Percentiles rank a stretch among this genome's conserved stretches.
Conservation (phyloP, 208 protist genomes). For the Acanthamoeba healyi region DNA sequence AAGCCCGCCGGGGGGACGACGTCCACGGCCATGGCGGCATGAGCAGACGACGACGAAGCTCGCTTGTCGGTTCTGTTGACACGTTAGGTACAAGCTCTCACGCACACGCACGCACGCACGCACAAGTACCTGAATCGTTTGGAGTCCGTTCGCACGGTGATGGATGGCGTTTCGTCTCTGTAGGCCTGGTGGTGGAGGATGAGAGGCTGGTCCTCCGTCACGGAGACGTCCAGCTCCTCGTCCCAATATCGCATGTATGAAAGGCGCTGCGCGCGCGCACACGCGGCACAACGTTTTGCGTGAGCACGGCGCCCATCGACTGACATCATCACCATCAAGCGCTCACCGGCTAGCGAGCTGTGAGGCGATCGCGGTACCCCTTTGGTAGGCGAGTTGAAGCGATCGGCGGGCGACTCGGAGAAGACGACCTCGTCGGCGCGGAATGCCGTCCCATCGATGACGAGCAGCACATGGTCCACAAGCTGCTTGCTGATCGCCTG, state of each 20-base stretch:
- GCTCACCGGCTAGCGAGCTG: not conserved
- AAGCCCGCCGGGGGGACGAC: not conserved
- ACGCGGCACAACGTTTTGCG: no score
- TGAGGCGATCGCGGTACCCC: not conserved
- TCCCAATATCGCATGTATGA: not conserved
- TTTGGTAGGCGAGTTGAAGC: slow-evolving; percentile 8
- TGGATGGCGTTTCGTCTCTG: not conserved
- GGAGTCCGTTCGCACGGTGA: not conserved
- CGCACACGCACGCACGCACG: not conserved
- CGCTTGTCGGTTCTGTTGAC: not conserved
- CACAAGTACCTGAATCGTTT: not conserved
- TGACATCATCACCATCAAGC: no score
- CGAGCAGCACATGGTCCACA: not conserved
- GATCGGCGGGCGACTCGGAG: not conserved
- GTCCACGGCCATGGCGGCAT: not conserved
- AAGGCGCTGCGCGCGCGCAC: not conserved
- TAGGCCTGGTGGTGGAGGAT: not conserved
- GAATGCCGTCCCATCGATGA: not conserved
- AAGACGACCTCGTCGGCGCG: not conserved
- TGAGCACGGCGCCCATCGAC: no score
- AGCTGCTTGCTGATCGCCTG: not conserved
- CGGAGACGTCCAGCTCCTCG: not conserved
- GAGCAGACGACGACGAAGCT: not conserved
- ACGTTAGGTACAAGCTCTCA: no score
- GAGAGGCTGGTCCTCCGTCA: not conserved